phyloP scores from a whole-genome alignment of 2,329 filamentous ascomycete species.

The Botrytis fabae region DNA sequence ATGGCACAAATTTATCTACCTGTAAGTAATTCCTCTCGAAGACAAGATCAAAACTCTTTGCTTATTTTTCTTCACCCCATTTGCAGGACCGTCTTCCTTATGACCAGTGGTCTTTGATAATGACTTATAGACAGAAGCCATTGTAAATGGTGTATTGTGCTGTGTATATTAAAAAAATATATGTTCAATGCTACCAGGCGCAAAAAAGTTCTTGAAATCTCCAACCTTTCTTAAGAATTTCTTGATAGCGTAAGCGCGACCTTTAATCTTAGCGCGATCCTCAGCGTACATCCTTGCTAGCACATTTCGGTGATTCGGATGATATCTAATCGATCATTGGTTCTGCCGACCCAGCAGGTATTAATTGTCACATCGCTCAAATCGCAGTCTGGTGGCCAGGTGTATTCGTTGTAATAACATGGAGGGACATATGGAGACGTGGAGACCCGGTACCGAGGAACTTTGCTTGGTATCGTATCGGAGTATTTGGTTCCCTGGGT shows the following conservation, averaged over 20 bases:
- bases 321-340: background rate
- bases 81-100: slow-evolving; percentile 50
- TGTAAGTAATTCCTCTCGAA: slow-evolving; percentile 87
- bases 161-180: background rate
- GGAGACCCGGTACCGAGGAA: background rate
- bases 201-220: slow-evolving; percentile 31
- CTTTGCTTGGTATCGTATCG: background rate
- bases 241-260: slow-evolving; percentile 27
- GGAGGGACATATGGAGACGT: background rate
- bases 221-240: slow-evolving; percentile 29
- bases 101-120: slow-evolving; percentile 61
- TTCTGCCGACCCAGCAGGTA: background rate
- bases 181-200: slow-evolving; percentile 24
- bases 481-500: background rate
- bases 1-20: slow-evolving; percentile 48
- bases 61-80: slow-evolving; percentile 61
- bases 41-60: slow-evolving; percentile 86
- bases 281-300: slow-evolving; percentile 17
- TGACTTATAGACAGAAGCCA: slow-evolving; percentile 76
- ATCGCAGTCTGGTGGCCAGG: background rate
- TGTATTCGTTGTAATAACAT: background rate
- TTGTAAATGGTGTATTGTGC: slow-evolving; percentile 40
- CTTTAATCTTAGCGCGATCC: slow-evolving; percentile 33
- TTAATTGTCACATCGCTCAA: background rate
- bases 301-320: background rate